These are phyloP conservation scores for Phytophthora ohioensis DNA, from an alignment of 352 stramenopile species.

Conservation along the genomic window DNA sequence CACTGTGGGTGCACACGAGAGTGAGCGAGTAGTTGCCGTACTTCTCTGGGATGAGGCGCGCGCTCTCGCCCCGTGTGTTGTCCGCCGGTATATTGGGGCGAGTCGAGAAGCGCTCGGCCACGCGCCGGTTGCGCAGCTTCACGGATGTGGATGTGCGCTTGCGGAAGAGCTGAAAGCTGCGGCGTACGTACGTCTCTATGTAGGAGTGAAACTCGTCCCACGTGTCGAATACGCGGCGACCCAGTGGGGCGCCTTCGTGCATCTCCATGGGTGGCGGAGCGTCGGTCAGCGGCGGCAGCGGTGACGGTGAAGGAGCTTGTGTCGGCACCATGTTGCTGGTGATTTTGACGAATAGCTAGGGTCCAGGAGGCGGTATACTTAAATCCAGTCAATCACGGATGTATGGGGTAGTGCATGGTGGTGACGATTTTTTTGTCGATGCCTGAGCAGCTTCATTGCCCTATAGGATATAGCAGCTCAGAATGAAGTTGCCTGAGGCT, in stretches of 20 bases:
- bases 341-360: background rate
- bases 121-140: conserved; percentile 42
- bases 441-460: too few relatives aligned
- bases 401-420: too few relatives aligned
- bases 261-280: conserved; percentile 10
- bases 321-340: background rate
- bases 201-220: conserved; percentile 45
- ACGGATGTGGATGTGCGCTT: conserved; percentile 52
- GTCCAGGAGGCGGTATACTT: background rate
- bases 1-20: conserved; percentile 51
- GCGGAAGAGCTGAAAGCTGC: conserved; percentile 49
- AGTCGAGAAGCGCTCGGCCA: conserved; percentile 23
- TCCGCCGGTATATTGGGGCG: conserved; percentile 12
- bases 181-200: conserved; percentile 38
- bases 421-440: too few relatives aligned
- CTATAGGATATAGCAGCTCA: too few relatives aligned
- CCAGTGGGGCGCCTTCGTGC: conserved; percentile 29
- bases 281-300: background rate
- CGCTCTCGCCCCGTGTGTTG: conserved; percentile 1
- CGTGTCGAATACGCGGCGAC: conserved; percentile 38
- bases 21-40: conserved; percentile 51
- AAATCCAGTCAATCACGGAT: background rate
- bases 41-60: conserved; percentile 39
- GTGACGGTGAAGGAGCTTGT: background rate
- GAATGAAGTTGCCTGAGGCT: too few relatives aligned